A percentile compares a stretch with the other conserved stretches of the same genome.
These are phyloP conservation scores for Starmerella floris DNA, from an alignment of 805 yeast species.

Conservation along the genomic window DNA sequence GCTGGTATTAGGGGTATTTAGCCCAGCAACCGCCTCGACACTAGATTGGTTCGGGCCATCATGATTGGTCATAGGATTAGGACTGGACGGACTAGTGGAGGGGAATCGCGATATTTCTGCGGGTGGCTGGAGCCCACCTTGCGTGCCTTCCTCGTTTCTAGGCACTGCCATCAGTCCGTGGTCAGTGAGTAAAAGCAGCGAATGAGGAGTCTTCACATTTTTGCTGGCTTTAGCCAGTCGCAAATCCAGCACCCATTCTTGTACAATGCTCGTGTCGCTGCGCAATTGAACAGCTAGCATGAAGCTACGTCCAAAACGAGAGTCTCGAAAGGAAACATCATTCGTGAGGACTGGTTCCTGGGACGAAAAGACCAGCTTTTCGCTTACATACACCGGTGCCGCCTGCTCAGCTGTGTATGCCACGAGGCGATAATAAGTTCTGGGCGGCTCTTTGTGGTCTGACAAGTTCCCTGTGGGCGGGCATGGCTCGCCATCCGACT, in stretches of 20 bases:
- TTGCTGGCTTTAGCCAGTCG: slow-evolving; percentile 1
- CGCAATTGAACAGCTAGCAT: slow-evolving; percentile 11
- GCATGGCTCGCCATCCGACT: too few species aligned
- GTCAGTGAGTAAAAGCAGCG: background rate
- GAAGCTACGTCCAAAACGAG: slow-evolving; percentile 5
- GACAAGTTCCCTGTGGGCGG: too few species aligned
- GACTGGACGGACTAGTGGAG: too few species aligned
- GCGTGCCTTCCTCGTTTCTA: background rate
- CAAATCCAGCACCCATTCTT: slow-evolving; percentile 13
- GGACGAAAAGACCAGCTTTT: background rate
- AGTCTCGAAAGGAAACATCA: slow-evolving; percentile 3
- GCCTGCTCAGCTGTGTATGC: slow-evolving; percentile 13
- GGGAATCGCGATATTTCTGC: too few species aligned
- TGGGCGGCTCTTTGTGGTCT: too few species aligned
- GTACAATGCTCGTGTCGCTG: background rate
- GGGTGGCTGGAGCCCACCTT: too few species aligned
- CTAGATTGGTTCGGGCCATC: too few species aligned
- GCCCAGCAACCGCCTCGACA: too few species aligned
- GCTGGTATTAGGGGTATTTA: too few species aligned
- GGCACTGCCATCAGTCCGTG: background rate
- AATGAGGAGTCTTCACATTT: background rate
- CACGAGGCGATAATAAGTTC: slow-evolving; percentile 13
- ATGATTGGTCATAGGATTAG: too few species aligned
- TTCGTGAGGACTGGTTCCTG: background rate
- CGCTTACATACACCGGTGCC: slow-evolving; percentile 17